Percentiles rank a stretch among this genome's conserved stretches.
These are phyloP conservation scores for Pseudogymnoascus sp. DNA, from an alignment of 2,329 filamentous ascomycete genomes.

Conservation along the genomic window DNA sequence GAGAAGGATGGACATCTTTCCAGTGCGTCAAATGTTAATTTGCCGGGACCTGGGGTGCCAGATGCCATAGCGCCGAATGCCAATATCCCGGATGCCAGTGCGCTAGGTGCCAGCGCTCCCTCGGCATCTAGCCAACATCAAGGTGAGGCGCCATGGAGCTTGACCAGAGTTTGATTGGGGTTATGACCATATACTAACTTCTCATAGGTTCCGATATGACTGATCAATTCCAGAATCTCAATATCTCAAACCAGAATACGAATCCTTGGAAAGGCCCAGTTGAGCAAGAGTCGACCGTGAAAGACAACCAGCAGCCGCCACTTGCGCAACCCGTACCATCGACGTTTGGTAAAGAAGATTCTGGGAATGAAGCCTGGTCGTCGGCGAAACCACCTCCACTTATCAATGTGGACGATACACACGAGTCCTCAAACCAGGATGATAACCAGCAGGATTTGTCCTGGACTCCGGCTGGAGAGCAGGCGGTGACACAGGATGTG, in stretches of 20 bases:
- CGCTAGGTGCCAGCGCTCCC: conserved; percentile 13
- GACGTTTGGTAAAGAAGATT: conserved; percentile 19
- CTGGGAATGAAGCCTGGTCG: conserved; percentile 23
- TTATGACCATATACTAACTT: background rate
- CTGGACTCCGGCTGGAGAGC: too few species aligned
- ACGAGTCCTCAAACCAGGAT: conserved; percentile 26
- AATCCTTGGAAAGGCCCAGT: conserved; percentile 25
- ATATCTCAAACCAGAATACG: conserved; percentile 19
- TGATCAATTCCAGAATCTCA: conserved; percentile 20
- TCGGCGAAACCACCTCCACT: conserved; percentile 15
- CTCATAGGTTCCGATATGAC: conserved; percentile 13
- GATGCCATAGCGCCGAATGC: conserved; percentile 11
- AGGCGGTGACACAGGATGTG: conserved; percentile 11
- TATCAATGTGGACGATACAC: conserved; percentile 21
- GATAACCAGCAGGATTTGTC: background rate
- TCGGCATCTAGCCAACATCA: background rate
- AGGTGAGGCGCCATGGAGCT: background rate
- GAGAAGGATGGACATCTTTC: conserved; percentile 13
- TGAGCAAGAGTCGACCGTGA: conserved; percentile 13
- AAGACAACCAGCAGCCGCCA: conserved; percentile 15
- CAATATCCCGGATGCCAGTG: conserved; percentile 13
- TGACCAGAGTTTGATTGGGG: background rate
- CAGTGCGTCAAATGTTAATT: conserved; percentile 15
- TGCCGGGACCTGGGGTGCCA: conserved; percentile 17
- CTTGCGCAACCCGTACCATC: conserved; percentile 14